Evolutionary conservation across 2,329 filamentous ascomycete genomes (phyloP).

Genomic region (Aspergillus bombycis): DNA sequence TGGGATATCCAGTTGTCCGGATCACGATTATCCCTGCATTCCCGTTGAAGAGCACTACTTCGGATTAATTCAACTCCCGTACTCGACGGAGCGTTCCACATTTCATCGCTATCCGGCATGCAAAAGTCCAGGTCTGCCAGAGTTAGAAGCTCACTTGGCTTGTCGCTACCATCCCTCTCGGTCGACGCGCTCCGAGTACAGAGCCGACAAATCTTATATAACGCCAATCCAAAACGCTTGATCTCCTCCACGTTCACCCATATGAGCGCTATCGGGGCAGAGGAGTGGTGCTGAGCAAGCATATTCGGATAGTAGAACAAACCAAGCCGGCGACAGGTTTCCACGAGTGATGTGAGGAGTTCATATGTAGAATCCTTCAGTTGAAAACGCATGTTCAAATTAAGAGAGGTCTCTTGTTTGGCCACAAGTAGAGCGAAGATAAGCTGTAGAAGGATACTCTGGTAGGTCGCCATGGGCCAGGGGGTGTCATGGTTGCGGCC

Average conservation of each 20-base stretch:
- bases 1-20: constrained; percentile 22
- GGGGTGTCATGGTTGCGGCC: neutral
- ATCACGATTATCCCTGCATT: constrained; percentile 17
- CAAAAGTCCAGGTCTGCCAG: constrained; percentile 27
- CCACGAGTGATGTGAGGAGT: constrained; percentile 25
- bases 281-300: constrained; percentile 18
- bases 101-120: constrained; percentile 26
- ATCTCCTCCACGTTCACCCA: constrained; percentile 30
- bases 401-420: constrained; percentile 7
- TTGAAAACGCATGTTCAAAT: constrained; percentile 17
- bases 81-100: constrained; percentile 18
- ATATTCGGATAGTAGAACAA: constrained; percentile 32
- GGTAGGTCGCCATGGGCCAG: constrained; percentile 34
- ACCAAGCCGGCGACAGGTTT: constrained; percentile 25
- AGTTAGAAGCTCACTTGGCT: constrained; percentile 17
- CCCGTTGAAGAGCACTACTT: constrained; percentile 2
- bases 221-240: constrained; percentile 31
- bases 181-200: neutral
- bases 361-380: constrained; percentile 16
- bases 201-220: constrained; percentile 29
- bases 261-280: constrained; percentile 23
- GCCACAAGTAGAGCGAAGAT: constrained; percentile 27
- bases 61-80: neutral
- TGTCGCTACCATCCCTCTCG: neutral
- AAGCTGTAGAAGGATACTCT: constrained; percentile 30